These are phyloP conservation scores for Desmodesmus armatus DNA, from an alignment of 139 green algal species.

Conservation along the genomic window DNA sequence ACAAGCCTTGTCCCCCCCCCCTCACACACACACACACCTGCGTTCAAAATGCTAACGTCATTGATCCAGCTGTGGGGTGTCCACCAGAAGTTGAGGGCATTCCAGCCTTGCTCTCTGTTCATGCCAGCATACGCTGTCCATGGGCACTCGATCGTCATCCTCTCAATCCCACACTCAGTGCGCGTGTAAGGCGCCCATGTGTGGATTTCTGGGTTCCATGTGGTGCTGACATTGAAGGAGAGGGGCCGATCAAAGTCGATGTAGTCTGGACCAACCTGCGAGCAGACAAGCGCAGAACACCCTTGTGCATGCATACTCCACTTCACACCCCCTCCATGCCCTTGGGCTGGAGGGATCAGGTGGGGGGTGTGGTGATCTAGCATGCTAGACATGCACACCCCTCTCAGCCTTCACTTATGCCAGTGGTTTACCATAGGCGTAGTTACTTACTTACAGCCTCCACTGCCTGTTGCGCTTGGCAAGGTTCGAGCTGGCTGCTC, in stretches of 20 bases:
- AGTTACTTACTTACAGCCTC: no score
- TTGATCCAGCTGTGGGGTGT: constrained; percentile 45
- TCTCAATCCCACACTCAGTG: constrained; percentile 39
- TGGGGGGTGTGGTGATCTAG: no score
- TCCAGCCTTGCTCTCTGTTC: constrained; percentile 44
- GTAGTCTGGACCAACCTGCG: constrained; percentile 36
- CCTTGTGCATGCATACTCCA: background rate
- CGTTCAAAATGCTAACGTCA: constrained; percentile 39
- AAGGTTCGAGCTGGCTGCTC: no score
- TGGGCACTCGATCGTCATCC: constrained; percentile 24
- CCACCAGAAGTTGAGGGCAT: constrained; percentile 48
- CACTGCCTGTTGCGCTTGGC: no score
- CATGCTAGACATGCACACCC: no score
- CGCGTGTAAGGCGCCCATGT: constrained; percentile 16
- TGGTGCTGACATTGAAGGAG: constrained; percentile 36
- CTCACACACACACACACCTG: background rate
- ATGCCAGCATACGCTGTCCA: constrained; percentile 35
- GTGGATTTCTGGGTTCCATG: constrained; percentile 17
- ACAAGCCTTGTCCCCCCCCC: no score
- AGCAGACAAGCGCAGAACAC: background rate
- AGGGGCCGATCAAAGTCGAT: constrained; percentile 37
- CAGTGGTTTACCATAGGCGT: no score
- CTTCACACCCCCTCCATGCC: no score
- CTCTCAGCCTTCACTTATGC: no score
- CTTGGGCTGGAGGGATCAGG: no score